phyloP scores from a whole-genome alignment of 2,329 filamentous ascomycete species.

The Sphaerostilbella broomeana region DNA sequence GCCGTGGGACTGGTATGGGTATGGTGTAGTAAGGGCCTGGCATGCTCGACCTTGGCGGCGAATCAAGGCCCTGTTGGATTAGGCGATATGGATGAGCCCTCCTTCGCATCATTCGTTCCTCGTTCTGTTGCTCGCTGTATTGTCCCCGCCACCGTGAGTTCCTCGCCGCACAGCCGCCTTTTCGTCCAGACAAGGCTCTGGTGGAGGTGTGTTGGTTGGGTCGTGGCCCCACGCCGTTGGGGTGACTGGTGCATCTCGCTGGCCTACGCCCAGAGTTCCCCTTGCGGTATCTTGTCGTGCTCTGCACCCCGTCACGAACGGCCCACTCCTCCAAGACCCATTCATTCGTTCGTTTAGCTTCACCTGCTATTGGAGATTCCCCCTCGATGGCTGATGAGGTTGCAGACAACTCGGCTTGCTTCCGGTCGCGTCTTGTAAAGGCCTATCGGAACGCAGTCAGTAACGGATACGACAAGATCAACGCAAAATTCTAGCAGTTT shows the following conservation, averaged over 20 bases:
- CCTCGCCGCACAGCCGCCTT: conserved; percentile 28
- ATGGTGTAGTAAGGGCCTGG: conserved; percentile 19
- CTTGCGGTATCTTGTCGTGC: conserved; percentile 74
- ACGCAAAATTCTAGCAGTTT: too few relatives aligned
- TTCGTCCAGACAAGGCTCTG: conserved; percentile 27
- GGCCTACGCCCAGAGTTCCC: conserved; percentile 27
- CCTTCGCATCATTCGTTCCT: conserved; percentile 16
- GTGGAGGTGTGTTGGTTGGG: conserved; percentile 23
- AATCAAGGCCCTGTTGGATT: conserved; percentile 10
- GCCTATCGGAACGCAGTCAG: conserved; percentile 24
- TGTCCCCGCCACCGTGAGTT: conserved; percentile 21
- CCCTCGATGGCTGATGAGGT: conserved; percentile 15
- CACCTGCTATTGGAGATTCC: conserved; percentile 14
- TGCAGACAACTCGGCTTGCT: conserved; percentile 1
- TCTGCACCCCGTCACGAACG: conserved; percentile 65
- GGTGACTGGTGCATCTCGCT: conserved; percentile 12
- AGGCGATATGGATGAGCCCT: conserved; percentile 4
- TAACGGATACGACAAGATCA: too few relatives aligned
- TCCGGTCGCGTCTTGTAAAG: conserved; percentile 34
- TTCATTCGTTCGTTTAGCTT: conserved; percentile 59
- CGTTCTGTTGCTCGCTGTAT: conserved; percentile 17
- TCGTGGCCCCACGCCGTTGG: conserved; percentile 10
- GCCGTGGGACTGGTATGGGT: conserved; percentile 17
- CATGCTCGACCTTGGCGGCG: conserved; percentile 17
- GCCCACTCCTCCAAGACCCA: conserved; percentile 74